Conservation (phyloP, 169 alveolate genomes). For the Plasmodium vinckei region DNA sequence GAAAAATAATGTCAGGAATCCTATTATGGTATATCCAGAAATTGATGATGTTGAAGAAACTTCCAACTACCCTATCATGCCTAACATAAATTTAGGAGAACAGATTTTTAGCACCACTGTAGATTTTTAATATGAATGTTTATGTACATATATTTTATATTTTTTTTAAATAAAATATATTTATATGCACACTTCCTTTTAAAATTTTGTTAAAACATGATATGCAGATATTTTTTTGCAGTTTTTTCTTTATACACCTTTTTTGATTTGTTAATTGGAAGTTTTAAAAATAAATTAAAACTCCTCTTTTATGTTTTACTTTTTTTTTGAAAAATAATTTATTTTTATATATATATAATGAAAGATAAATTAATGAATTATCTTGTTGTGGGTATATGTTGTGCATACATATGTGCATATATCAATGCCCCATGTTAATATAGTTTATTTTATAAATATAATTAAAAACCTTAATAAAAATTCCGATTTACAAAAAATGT, state of each 20-base stretch:
- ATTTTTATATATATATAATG: neutral
- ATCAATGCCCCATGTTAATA: too few species aligned
- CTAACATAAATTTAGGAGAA: slow-evolving; percentile 66
- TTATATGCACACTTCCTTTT: neutral
- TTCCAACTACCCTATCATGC: slow-evolving; percentile 49
- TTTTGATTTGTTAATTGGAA: neutral
- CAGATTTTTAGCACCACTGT: slow-evolving; percentile 71
- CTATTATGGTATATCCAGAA: slow-evolving; percentile 48
- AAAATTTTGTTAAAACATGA: too few species aligned
- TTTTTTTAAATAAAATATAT: slow-evolving; percentile 5
- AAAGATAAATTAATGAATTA: neutral
- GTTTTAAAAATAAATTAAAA: neutral
- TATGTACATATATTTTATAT: neutral
- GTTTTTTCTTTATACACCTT: neutral
- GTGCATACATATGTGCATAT: too few species aligned
- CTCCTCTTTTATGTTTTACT: slow-evolving; percentile 2
- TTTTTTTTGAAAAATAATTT: neutral
- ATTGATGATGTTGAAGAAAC: slow-evolving; percentile 73
- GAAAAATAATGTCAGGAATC: neutral
- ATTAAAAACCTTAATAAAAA: too few species aligned
- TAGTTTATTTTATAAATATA: too few species aligned
- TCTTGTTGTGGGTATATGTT: too few species aligned
- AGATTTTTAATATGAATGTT: slow-evolving; percentile 22
- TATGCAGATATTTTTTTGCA: neutral
- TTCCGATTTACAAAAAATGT: too few species aligned